phyloP scores from a whole-genome alignment of 164 flowering plant genomes.

The Nymphaea colorata region DNA sequence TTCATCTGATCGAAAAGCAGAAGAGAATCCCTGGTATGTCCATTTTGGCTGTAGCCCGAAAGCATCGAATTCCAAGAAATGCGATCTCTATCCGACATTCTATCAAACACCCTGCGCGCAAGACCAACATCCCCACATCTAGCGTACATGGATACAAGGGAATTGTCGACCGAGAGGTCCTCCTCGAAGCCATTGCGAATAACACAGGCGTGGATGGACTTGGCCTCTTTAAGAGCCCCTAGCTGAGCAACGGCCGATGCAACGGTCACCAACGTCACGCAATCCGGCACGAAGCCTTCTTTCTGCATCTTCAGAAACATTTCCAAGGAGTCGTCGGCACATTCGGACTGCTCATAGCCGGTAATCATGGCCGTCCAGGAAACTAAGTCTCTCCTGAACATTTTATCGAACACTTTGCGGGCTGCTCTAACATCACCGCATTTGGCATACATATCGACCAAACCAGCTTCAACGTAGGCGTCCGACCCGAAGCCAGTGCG shows the following conservation, averaged over 20 bases:
- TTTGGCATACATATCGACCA: constrained; percentile 27
- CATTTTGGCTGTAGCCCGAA: constrained; percentile 33
- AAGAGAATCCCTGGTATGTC: constrained; percentile 28
- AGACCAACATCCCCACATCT: constrained; percentile 22
- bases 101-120: constrained; percentile 22
- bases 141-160: constrained; percentile 27
- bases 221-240: constrained; percentile 19
- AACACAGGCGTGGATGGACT: constrained; percentile 23
- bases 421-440: constrained; percentile 19
- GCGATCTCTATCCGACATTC: constrained; percentile 21
- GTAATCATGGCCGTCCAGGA: constrained; percentile 43
- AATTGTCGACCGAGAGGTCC: constrained; percentile 22
- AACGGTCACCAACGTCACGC: constrained; percentile 20
- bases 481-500: constrained; percentile 24
- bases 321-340: constrained; percentile 15
- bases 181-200: constrained; percentile 19
- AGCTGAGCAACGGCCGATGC: constrained; percentile 35
- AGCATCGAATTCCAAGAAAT: constrained; percentile 44
- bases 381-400: constrained; percentile 27
- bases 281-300: constrained; percentile 23
- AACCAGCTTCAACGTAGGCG: constrained; percentile 28
- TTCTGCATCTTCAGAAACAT: constrained; percentile 26
- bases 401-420: constrained; percentile 26
- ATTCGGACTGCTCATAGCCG: constrained; percentile 26
- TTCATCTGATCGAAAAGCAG: constrained; percentile 28